phyloP scores from a whole-genome alignment of 2,329 filamentous ascomycete genomes.

The Berkeleyomyces basicola region DNA sequence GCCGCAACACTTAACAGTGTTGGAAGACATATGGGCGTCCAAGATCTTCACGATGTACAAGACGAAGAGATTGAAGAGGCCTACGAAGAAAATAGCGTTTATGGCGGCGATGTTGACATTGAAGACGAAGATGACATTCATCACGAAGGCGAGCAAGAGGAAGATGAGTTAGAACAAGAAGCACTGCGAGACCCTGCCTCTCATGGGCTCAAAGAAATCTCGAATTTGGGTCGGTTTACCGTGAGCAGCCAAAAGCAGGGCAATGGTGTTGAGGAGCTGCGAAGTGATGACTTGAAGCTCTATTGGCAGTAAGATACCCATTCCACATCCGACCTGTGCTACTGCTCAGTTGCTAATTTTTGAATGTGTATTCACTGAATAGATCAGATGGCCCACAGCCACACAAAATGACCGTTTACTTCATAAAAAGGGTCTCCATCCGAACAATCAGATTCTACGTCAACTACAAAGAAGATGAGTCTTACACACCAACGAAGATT shows the following conservation, averaged over 20 bases:
- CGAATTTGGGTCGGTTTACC: conserved; percentile 67
- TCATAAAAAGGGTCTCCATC: conserved; percentile 67
- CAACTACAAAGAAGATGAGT: conserved; percentile 85
- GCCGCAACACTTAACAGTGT: neutral
- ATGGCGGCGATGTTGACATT: conserved; percentile 13
- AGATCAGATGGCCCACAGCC: conserved; percentile 74
- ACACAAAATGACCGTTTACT: conserved; percentile 69
- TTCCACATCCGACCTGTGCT: neutral
- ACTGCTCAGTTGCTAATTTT: conserved; percentile 1
- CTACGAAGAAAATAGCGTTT: conserved; percentile 16
- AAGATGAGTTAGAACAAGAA: conserved; percentile 21
- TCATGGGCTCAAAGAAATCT: conserved; percentile 61
- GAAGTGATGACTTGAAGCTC: conserved; percentile 52
- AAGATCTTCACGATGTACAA: conserved; percentile 14
- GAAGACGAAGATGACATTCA: conserved; percentile 15
- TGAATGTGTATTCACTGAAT: neutral
- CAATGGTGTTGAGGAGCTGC: conserved; percentile 59
- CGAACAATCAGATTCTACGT: conserved; percentile 67
- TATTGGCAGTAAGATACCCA: conserved; percentile 58
- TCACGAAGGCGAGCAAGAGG: conserved; percentile 18
- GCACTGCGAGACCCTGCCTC: conserved; percentile 35
- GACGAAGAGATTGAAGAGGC: conserved; percentile 16
- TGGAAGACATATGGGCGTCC: conserved; percentile 1
- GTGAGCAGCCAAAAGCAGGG: conserved; percentile 70
- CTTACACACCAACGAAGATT: conserved; percentile 90